phyloP scores from a whole-genome alignment of 805 yeast species.

The Hanseniaspora pseudoguilliermondii region DNA sequence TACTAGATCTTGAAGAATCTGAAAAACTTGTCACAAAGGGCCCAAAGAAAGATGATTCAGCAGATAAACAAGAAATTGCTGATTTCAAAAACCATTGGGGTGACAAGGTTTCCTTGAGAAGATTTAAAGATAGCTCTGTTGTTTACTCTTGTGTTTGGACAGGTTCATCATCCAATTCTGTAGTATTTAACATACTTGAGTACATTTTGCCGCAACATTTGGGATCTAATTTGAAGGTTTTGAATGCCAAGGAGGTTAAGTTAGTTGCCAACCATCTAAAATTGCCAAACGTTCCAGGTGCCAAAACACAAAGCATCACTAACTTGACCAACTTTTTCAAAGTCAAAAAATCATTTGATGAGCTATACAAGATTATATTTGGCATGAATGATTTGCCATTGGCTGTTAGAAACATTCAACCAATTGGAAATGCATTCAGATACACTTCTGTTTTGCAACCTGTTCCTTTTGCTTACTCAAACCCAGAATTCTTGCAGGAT shows the following conservation, averaged over 20 bases:
- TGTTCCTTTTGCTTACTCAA: constrained; percentile 62
- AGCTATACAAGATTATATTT: constrained; percentile 39
- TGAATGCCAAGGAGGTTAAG: constrained; percentile 27
- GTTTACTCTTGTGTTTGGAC: constrained; percentile 85
- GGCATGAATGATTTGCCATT: constrained; percentile 51
- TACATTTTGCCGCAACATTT: constrained; percentile 57
- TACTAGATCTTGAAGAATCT: constrained; percentile 55
- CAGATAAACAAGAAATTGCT: constrained; percentile 38
- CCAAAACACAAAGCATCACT: constrained; percentile 39
- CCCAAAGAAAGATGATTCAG: constrained; percentile 43
- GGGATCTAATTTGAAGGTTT: constrained; percentile 26
- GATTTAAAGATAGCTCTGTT: constrained; percentile 85
- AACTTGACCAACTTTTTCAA: constrained; percentile 33
- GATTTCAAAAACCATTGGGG: constrained; percentile 87
- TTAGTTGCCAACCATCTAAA: constrained; percentile 45
- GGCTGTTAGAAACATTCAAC: constrained; percentile 53
- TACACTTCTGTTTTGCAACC: constrained; percentile 68
- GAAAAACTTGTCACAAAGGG: constrained; percentile 82
- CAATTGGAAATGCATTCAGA: constrained; percentile 64
- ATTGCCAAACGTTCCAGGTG: constrained; percentile 45
- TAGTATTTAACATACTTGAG: constrained; percentile 50
- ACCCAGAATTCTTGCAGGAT: constrained; percentile 69
- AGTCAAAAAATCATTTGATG: constrained; percentile 44
- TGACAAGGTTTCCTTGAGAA: constrained; percentile 63
- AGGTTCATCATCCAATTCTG: constrained; percentile 42